Conservation (phyloP, 108 stramenopile species). For the Nitzschia sp. region DNA sequence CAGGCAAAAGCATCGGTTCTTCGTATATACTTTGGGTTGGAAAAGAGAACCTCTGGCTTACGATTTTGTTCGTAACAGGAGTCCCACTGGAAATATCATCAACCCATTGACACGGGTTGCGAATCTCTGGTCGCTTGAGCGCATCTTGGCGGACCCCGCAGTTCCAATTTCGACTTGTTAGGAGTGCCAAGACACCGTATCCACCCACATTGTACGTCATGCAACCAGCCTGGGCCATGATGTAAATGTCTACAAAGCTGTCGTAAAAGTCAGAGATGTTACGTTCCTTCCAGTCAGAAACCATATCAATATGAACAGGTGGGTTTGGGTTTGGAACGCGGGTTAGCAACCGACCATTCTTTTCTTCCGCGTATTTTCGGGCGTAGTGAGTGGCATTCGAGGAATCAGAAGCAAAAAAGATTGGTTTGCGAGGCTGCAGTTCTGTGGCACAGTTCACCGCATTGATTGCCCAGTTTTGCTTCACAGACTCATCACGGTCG, state of each 20-base stretch:
- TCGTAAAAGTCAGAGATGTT: constrained; percentile 31
- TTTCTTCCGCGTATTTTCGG: constrained; percentile 1
- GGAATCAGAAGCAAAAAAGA: constrained; percentile 42
- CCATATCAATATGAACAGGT: constrained; percentile 34
- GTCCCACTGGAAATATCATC: constrained; percentile 5
- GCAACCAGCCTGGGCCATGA: constrained; percentile 30
- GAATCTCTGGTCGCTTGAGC: neutral
- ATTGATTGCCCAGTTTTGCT: constrained; percentile 25
- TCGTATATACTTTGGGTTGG: neutral
- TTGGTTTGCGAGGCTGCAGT: constrained; percentile 20
- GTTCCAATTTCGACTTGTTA: constrained; percentile 16
- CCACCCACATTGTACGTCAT: constrained; percentile 37
- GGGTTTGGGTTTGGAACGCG: constrained; percentile 10
- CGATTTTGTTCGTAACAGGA: neutral
- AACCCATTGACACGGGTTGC: constrained; percentile 12
- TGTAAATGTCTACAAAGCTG: constrained; percentile 48
- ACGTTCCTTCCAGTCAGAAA: constrained; percentile 4
- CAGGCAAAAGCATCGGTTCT: neutral
- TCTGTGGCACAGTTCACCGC: constrained; percentile 40
- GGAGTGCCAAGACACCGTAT: constrained; percentile 27
- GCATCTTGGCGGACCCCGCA: constrained; percentile 32
- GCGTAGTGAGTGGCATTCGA: constrained; percentile 14
- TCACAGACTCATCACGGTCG: neutral
- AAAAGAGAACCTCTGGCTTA: neutral
- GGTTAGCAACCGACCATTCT: constrained; percentile 2